Percentiles rank a stretch among this genome's conserved stretches.
Conservation (phyloP, 2,329 filamentous ascomycete species). For the Cercospora nicotianae region DNA sequence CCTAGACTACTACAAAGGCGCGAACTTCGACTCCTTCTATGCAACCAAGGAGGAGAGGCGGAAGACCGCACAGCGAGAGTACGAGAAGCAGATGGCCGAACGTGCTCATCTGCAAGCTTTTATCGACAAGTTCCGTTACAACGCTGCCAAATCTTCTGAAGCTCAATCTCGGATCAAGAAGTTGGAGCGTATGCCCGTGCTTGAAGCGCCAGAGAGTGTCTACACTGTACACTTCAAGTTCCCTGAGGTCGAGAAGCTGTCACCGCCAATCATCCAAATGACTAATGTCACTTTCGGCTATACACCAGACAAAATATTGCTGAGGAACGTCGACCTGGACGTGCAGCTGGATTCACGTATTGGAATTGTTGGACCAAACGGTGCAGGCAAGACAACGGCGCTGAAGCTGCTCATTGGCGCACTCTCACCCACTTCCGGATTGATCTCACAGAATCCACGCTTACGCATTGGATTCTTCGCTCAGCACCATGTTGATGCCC, state of each 20-base stretch:
- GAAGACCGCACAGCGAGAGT: slow-evolving; percentile 94
- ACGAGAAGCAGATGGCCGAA: slow-evolving; percentile 96
- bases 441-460: slow-evolving; percentile 85
- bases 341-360: slow-evolving; percentile 98
- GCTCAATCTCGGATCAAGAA: slow-evolving; percentile 99
- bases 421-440: slow-evolving; percentile 70
- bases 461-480: slow-evolving; percentile 95
- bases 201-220: slow-evolving; percentile 86
- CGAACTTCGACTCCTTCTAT: slow-evolving; percentile 96
- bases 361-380: slow-evolving; percentile 98
- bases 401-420: slow-evolving; percentile 94
- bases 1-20: slow-evolving; percentile 96
- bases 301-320: slow-evolving; percentile 71
- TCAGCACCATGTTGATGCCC: slow-evolving; percentile 94
- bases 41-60: slow-evolving; percentile 94
- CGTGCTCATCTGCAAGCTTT: slow-evolving; percentile 93
- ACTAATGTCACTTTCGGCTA: slow-evolving; percentile 89
- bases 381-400: slow-evolving; percentile 98
- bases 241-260: slow-evolving; percentile 95
- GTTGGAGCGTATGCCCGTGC: slow-evolving; percentile 90
- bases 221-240: slow-evolving; percentile 98
- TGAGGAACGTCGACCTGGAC: slow-evolving; percentile 87
- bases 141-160: slow-evolving; percentile 96
- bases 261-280: slow-evolving; percentile 98
- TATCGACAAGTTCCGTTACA: slow-evolving; percentile 99